Evolutionary conservation across 75 land plant genomes (phyloP).

Genomic region (Cupressus sempervirens): DNA sequence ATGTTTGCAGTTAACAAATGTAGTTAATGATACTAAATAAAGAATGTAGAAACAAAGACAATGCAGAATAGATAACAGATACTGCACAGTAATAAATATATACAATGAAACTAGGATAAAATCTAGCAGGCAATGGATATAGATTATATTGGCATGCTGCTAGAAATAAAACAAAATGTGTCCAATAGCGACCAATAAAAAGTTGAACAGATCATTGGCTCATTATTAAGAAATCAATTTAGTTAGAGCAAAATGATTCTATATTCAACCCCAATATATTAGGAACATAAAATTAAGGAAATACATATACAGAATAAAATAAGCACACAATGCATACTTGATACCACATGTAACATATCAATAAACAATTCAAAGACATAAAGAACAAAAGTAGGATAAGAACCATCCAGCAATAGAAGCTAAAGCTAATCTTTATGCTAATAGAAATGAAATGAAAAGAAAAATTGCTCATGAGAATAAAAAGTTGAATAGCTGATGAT

Average conservation of each 20-base stretch:
- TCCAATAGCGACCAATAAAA: neutral
- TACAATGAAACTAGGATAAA: neutral
- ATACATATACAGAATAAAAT: neutral
- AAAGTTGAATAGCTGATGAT: neutral
- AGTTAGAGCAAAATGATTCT: neutral
- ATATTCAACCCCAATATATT: neutral
- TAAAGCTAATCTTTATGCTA: neutral
- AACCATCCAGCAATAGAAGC: neutral
- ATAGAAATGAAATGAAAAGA: neutral
- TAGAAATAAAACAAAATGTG: neutral
- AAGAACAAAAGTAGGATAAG: neutral
- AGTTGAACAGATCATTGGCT: neutral
- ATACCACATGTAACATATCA: neutral
- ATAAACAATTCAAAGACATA: neutral
- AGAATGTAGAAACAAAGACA: neutral
- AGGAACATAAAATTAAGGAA: neutral
- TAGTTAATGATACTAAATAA: neutral
- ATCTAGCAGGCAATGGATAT: neutral
- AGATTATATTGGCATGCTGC: neutral
- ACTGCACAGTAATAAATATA: neutral
- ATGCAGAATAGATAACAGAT: neutral
- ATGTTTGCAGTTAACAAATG: neutral
- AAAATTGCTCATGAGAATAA: no score
- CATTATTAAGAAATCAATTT: neutral
- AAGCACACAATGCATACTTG: neutral